Evolutionary conservation across 148 eudicot species (phyloP).

Genomic region (Rhododendron ferrugineum): DNA sequence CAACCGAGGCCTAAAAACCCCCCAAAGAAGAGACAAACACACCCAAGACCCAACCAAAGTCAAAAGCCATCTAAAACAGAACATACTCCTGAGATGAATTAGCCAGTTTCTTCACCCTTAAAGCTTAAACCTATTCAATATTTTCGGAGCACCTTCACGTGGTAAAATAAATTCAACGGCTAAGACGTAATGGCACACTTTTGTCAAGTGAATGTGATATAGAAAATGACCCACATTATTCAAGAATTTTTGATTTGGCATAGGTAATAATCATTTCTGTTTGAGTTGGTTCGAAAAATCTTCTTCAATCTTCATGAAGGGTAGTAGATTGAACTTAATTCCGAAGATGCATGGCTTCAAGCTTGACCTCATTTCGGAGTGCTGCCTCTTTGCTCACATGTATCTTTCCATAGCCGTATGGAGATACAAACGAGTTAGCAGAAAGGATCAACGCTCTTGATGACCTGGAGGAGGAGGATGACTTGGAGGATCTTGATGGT

Average conservation of each 20-base stretch:
- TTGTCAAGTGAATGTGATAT: not conserved
- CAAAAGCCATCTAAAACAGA: no score
- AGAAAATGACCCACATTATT: not conserved
- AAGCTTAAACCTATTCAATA: not conserved
- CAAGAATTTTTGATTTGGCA: not conserved
- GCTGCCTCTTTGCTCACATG: not conserved
- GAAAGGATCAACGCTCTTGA: no score
- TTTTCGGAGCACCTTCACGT: not conserved
- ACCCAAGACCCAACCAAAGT: no score
- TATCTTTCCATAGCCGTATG: not conserved
- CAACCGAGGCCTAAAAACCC: no score
- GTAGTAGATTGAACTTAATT: not conserved
- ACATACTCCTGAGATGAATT: not conserved
- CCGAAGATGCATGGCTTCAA: not conserved
- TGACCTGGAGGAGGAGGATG: no score
- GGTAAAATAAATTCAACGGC: not conserved
- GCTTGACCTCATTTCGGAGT: not conserved
- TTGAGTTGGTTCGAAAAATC: not conserved
- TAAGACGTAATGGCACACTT: not conserved
- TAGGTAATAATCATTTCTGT: not conserved
- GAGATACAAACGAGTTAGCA: not conserved
- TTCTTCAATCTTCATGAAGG: not conserved
- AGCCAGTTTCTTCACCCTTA: conserved; percentile 6
- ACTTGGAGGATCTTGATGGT: no score
- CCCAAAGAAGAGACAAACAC: no score